phyloP scores from a whole-genome alignment of 768 basidiomycete species.

The Clitopilus hobsonii region DNA sequence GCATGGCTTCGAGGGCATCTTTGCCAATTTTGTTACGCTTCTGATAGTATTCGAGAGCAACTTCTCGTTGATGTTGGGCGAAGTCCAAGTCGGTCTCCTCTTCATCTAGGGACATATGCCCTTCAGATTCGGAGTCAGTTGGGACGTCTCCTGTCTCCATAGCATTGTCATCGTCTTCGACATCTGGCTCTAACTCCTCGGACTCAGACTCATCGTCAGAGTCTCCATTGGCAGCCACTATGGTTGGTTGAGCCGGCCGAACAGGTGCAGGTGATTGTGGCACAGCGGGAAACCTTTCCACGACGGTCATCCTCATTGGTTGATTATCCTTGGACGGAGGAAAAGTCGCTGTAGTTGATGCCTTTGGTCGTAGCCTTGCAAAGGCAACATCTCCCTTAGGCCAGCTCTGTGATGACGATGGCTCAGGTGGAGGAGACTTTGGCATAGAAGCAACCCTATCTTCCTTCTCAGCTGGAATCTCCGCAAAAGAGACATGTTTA shows the following conservation, averaged over 20 bases:
- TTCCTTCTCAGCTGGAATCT: constrained; percentile 25
- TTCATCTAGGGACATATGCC: constrained; percentile 30
- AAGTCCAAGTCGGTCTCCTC: constrained; percentile 57
- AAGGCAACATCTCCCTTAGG: constrained; percentile 56
- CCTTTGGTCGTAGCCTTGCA: constrained; percentile 37
- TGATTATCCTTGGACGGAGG: constrained; percentile 24
- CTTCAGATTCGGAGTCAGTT: constrained; percentile 23
- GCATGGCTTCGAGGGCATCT: constrained; percentile 47
- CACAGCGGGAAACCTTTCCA: constrained; percentile 52
- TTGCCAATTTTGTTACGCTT: constrained; percentile 55
- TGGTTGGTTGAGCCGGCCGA: constrained; percentile 11
- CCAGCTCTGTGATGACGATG: constrained; percentile 5
- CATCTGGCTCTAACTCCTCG: constrained; percentile 16
- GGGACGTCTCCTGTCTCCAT: too few relatives aligned
- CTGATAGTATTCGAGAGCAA: constrained; percentile 65
- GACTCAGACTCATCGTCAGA: constrained; percentile 67
- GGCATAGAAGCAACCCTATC: neutral
- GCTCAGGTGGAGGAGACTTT: constrained; percentile 9
- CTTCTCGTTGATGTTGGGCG: constrained; percentile 68
- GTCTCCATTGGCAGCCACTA: constrained; percentile 26
- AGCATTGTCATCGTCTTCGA: too few relatives aligned
- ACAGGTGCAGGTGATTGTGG: constrained; percentile 14
- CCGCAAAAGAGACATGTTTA: constrained; percentile 67
- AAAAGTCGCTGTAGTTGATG: constrained; percentile 29
- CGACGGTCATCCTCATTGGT: constrained; percentile 66